phyloP scores from a whole-genome alignment of 1,139 yeast species.

The Nakaseomyces nivariensis region DNA sequence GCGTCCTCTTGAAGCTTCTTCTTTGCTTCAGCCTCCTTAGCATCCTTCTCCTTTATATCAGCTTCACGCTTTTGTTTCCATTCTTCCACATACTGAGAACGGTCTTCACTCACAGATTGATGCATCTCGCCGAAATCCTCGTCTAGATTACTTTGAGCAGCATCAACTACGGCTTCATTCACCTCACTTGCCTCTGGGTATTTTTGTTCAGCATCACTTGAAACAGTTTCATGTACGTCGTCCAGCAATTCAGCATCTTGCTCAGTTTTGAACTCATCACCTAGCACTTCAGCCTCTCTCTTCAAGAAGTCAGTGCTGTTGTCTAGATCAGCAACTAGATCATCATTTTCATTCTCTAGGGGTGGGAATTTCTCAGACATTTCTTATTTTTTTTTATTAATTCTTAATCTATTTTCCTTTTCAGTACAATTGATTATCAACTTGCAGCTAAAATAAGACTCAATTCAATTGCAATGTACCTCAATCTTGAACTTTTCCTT shows the following conservation, averaged over 20 bases:
- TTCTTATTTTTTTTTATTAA: conserved; percentile 8
- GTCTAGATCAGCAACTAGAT: conserved; percentile 26
- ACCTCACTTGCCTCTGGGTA: conserved; percentile 40
- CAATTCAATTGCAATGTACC: no score
- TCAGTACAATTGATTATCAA: no score
- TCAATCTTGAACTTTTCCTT: neutral
- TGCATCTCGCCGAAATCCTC: conserved; percentile 28
- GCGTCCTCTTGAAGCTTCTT: conserved; percentile 68
- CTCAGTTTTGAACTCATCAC: conserved; percentile 66
- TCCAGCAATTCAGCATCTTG: conserved; percentile 46
- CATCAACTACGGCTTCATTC: conserved; percentile 10
- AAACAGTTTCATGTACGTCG: conserved; percentile 31
- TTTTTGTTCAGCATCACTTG: conserved; percentile 47
- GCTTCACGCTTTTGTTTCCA: conserved; percentile 82
- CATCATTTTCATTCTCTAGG: conserved; percentile 43
- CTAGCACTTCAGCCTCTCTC: conserved; percentile 76
- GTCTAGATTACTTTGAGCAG: conserved; percentile 21
- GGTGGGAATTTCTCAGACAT: conserved; percentile 90
- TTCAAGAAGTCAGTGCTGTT: conserved; percentile 57
- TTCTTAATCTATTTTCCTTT: neutral
- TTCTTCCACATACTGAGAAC: conserved; percentile 50
- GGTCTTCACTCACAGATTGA: conserved; percentile 29
- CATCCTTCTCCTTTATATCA: conserved; percentile 78
- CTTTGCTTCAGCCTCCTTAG: conserved; percentile 55
- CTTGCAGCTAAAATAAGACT: no score